Evolutionary conservation across 73 alveolate species (phyloP).

Genomic region (Breviolum minutum): DNA sequence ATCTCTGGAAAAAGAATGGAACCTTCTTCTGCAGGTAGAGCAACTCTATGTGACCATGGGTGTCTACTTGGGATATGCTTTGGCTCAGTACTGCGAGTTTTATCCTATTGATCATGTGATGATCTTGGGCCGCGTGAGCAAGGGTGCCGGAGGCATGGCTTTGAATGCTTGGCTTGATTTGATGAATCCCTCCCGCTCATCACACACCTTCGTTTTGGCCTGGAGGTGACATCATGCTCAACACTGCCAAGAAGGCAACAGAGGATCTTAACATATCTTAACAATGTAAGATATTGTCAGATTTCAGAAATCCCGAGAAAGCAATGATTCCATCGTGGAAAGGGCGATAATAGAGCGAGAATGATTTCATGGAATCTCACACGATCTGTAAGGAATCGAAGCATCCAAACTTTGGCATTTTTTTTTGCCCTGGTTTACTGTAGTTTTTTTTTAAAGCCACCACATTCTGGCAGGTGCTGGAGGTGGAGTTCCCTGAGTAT

Average conservation of each 20-base stretch:
- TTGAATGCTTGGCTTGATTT: neutral
- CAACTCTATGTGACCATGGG: slow-evolving; percentile 81
- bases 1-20: neutral
- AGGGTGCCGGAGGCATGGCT: slow-evolving; percentile 67
- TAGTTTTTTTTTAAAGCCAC: too few relatives aligned
- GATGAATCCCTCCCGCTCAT: too few relatives aligned
- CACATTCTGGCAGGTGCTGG: neutral
- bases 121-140: slow-evolving; percentile 95
- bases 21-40: slow-evolving; percentile 36
- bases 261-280: neutral
- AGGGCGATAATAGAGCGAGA: too few relatives aligned
- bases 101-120: slow-evolving; percentile 90
- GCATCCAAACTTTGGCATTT: too few relatives aligned
- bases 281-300: neutral
- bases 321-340: too few relatives aligned
- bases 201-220: neutral
- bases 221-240: slow-evolving; percentile 82
- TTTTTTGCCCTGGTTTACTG: neutral
- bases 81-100: slow-evolving; percentile 93
- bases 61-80: slow-evolving; percentile 83
- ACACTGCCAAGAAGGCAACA: slow-evolving; percentile 86
- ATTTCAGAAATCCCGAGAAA: neutral
- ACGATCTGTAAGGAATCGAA: too few relatives aligned
- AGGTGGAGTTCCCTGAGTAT: slow-evolving; percentile 88
- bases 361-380: too few relatives aligned